These are phyloP conservation scores for Lentinula detonsa DNA, from an alignment of 768 basidiomycete species.

Conservation along the genomic window DNA sequence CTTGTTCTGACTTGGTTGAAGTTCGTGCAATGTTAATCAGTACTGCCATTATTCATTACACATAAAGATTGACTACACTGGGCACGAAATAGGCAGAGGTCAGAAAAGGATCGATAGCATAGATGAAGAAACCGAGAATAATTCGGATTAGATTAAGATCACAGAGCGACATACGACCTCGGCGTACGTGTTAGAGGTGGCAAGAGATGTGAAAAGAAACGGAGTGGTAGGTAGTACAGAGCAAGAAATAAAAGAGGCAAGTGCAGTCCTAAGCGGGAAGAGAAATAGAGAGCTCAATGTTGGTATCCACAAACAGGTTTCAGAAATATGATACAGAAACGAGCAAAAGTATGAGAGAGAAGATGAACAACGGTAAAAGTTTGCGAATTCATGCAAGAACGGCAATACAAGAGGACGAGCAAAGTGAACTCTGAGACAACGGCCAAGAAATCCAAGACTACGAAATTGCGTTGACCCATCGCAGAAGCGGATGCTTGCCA, in stretches of 20 bases:
- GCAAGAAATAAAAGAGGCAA: no score
- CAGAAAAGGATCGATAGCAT: neutral
- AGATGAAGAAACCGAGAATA: neutral
- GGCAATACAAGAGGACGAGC: no score
- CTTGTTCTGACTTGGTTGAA: no score
- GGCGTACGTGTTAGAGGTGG: neutral
- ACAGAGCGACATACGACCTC: neutral
- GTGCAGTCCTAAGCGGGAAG: no score
- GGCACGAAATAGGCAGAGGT: neutral
- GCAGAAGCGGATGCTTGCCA: slow-evolving; percentile 27
- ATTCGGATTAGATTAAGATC: neutral
- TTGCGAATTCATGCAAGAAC: no score
- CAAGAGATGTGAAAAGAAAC: neutral
- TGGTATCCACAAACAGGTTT: no score
- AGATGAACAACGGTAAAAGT: no score
- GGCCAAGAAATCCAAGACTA: neutral
- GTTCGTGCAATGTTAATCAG: no score
- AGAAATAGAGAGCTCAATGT: no score
- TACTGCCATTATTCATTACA: neutral
- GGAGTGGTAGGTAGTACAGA: no score
- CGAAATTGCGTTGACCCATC: neutral
- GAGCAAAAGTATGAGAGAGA: no score
- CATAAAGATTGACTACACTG: neutral
- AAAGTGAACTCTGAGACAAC: neutral
- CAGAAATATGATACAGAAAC: no score